Conservation (phyloP, 2,329 filamentous ascomycete species). For the Pyrenochaeta sp. region DNA sequence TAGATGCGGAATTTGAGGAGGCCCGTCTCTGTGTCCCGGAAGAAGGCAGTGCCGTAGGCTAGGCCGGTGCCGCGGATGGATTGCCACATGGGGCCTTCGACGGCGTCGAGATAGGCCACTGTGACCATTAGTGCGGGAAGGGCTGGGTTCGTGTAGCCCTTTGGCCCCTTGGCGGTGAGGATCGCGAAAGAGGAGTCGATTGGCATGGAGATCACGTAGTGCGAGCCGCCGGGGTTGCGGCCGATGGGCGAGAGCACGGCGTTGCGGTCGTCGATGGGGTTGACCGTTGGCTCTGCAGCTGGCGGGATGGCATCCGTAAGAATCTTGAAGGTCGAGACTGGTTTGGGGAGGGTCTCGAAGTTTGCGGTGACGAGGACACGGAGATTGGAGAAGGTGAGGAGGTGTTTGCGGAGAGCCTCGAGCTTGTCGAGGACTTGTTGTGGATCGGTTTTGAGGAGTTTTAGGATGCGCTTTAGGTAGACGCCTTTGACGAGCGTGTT, state of each 20-base stretch:
- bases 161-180: slow-evolving; percentile 75
- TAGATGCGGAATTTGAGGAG: slow-evolving; percentile 86
- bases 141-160: slow-evolving; percentile 76
- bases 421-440: slow-evolving; percentile 78
- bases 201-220: slow-evolving; percentile 86
- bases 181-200: slow-evolving; percentile 92
- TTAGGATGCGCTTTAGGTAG: slow-evolving; percentile 85
- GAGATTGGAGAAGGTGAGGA: slow-evolving; percentile 86
- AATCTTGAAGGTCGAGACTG: slow-evolving; percentile 79
- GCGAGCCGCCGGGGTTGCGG: slow-evolving; percentile 74
- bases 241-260: slow-evolving; percentile 79
- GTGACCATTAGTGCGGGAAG: slow-evolving; percentile 88
- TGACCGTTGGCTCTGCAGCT: slow-evolving; percentile 62
- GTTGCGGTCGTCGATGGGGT: slow-evolving; percentile 73
- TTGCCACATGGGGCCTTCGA: slow-evolving; percentile 94
- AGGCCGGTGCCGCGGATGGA: slow-evolving; percentile 91
- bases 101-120: slow-evolving; percentile 86
- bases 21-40: slow-evolving; percentile 78
- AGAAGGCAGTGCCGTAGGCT: slow-evolving; percentile 86
- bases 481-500: slow-evolving; percentile 85
- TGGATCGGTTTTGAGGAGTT: slow-evolving; percentile 78
- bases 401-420: slow-evolving; percentile 73
- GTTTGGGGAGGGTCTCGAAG: slow-evolving; percentile 74
- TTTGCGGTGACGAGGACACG: slow-evolving; percentile 85
- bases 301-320: slow-evolving; percentile 59